Evolutionary conservation across 2,329 filamentous ascomycete genomes (phyloP), one percentile per base, ranked within the genome.

Genomic region (Epichloe festucae): DNA sequence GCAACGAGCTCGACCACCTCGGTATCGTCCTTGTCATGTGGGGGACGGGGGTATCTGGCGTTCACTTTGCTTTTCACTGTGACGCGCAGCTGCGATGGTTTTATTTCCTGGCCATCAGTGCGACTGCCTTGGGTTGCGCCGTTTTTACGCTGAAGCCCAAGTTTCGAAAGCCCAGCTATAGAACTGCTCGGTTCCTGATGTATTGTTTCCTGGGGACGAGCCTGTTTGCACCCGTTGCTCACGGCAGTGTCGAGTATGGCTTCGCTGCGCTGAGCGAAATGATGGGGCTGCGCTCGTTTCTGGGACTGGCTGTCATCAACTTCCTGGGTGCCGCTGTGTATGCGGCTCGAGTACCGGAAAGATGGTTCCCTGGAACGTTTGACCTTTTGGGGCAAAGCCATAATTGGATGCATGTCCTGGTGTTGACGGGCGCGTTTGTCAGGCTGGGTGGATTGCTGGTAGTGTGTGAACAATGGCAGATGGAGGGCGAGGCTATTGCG

Each of bases 1-100:
- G 61, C 46, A 62, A 62, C 45, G 56, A 64, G 46, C 61, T 62
- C 17, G 62, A 63, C 50, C 58, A 65, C 43, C 51, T 63, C n/a
- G 62, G 61, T 23, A 64, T 64, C 44, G 57, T 39, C 14, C 36
- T 63, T n/a, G 36, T 39, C n/a, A 39, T 39, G 36, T 39, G 36
- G 36, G 36, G n/a, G 1, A 59, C 62, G 1, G 59, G 59, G 12
- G 50, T 63, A 3, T 60, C 61, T 0, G 56, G 55, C 31, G 52
- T 55, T 17, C 58, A 63, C 44, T 61, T 63, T 48, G 59, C 54
- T 51, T 62, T 64, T 50, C 58, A 57, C 47, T 62, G 58, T 52
- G 43, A 57, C 35, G 46, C 48, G 10, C 15, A 27, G 4, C 43
- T 59, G 2, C 56, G 57, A 8, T 47, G 51, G 19, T 40, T 56